Conservation (phyloP, 306 rosid species). For the Crotalaria pallida region DNA sequence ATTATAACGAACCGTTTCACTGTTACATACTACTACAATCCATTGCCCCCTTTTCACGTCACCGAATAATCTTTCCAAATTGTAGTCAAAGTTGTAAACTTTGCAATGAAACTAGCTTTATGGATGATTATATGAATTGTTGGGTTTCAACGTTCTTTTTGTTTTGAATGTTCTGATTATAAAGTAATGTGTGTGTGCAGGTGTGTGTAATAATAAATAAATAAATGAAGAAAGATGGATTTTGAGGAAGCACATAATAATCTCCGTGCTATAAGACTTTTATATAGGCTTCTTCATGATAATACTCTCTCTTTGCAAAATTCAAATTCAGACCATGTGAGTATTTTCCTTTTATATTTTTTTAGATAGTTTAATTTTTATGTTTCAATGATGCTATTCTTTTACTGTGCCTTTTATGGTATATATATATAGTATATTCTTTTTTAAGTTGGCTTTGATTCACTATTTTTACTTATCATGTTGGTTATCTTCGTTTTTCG, state of each 20-base stretch:
- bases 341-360: background rate
- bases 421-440: too few relatives aligned
- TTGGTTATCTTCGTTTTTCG: background rate
- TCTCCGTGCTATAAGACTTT: conserved; percentile 44
- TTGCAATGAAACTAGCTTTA: background rate
- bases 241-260: conserved; percentile 39
- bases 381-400: background rate
- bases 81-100: background rate
- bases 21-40: too few relatives aligned
- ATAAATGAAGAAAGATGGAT: conserved; percentile 22
- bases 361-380: too few relatives aligned
- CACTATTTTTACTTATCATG: background rate
- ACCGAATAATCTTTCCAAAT: background rate
- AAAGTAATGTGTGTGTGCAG: background rate
- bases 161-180: background rate
- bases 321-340: conserved; percentile 25
- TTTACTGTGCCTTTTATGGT: background rate
- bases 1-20: too few relatives aligned
- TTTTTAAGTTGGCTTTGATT: too few relatives aligned
- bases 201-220: too few relatives aligned
- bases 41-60: too few relatives aligned
- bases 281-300: conserved; percentile 46
- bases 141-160: background rate
- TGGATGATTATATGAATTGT: too few relatives aligned
- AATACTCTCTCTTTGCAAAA: background rate